Percentiles rank a stretch among this genome's conserved stretches.
These are phyloP conservation scores for Datisca glomerata DNA, from an alignment of 306 rosid species.

Conservation along the genomic window DNA sequence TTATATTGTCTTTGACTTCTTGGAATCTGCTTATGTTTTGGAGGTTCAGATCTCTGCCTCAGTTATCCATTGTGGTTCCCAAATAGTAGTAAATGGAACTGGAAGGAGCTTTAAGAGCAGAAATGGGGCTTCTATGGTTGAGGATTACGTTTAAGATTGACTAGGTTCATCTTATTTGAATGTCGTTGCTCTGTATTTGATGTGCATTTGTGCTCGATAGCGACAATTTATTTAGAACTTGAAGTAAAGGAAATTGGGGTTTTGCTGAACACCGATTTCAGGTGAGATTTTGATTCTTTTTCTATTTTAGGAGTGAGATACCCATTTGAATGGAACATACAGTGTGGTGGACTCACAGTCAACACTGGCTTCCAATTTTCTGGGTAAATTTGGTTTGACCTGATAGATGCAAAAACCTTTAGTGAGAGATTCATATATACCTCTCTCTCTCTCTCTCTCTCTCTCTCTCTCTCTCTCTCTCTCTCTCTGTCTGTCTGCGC, in stretches of 20 bases:
- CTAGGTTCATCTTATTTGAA: neutral
- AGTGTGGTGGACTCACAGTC: neutral
- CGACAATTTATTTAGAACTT: neutral
- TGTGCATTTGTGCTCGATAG: neutral
- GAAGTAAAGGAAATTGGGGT: neutral
- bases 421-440: neutral
- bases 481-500: too few species aligned
- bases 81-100: neutral
- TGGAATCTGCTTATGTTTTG: neutral
- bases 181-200: neutral
- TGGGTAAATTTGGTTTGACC: neutral
- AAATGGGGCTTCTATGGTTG: neutral
- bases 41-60: neutral
- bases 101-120: neutral
- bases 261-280: neutral
- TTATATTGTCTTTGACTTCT: neutral
- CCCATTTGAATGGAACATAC: neutral
- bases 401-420: neutral
- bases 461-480: too few species aligned
- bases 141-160: too few species aligned
- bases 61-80: neutral
- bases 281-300: neutral
- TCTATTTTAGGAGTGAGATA: neutral
- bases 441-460: too few species aligned
- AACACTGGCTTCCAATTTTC: neutral